phyloP scores from a whole-genome alignment of 768 basidiomycete species.

The Suillus plorans region DNA sequence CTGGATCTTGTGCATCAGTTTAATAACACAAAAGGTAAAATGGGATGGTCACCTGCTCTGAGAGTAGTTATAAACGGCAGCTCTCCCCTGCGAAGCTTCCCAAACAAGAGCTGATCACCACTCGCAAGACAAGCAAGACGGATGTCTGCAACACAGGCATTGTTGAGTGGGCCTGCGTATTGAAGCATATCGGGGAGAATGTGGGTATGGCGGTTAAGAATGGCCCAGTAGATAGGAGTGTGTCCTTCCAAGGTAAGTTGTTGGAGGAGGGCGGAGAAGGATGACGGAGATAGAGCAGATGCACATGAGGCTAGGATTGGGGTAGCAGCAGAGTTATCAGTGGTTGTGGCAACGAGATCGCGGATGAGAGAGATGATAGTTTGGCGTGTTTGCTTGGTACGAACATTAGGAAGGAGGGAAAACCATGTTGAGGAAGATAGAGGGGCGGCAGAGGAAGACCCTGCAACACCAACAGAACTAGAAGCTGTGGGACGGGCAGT shows the following conservation, averaged over 20 bases:
- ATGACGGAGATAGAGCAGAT: conserved; percentile 37
- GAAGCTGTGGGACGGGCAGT: neutral
- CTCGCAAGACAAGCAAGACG: conserved; percentile 58
- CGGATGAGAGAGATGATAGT: conserved; percentile 56
- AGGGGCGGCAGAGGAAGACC: neutral
- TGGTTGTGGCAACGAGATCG: conserved; percentile 47
- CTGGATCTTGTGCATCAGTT: conserved; percentile 34
- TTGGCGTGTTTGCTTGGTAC: conserved; percentile 46
- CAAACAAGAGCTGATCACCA: conserved; percentile 27
- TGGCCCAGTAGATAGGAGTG: conserved; percentile 72
- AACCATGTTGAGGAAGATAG: conserved; percentile 14
- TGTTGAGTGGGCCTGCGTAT: conserved; percentile 45
- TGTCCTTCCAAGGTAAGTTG: conserved; percentile 63
- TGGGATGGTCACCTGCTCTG: conserved; percentile 10
- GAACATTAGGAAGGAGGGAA: conserved; percentile 20
- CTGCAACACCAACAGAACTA: too few species aligned
- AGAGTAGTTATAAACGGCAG: conserved; percentile 13
- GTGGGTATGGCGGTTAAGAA: conserved; percentile 49
- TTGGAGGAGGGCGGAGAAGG: conserved; percentile 55
- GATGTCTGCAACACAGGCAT: conserved; percentile 54
- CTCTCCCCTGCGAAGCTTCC: conserved; percentile 16
- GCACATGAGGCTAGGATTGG: conserved; percentile 36
- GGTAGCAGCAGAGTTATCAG: conserved; percentile 51
- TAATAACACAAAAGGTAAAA: neutral
- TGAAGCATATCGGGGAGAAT: conserved; percentile 52